Base-by-base conservation (phyloP, 108 stramenopile species). In the Cyclotella atomus region DNA sequence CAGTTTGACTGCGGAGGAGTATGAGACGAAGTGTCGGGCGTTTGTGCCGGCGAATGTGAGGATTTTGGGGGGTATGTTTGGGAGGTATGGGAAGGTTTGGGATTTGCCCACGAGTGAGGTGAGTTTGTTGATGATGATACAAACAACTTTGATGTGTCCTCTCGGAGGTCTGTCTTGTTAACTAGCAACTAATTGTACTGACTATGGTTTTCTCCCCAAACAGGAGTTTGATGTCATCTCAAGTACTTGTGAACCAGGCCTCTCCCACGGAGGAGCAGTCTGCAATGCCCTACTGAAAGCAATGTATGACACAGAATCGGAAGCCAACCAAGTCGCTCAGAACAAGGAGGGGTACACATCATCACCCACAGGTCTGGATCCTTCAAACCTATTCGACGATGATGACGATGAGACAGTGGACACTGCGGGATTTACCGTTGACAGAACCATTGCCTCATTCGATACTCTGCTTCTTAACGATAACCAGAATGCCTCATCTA, bases 251-350 rank as follows among this genome's bases (percentile, higher is more conserved):
- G 79, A 80, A 56, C 83, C 85, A 70, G 91, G 91, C 29, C 69
- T 89, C 67, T 90, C 89, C 25, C 89, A 90, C 76, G 94, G 94
- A 23, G 94, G 94, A 46, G 88, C 91, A 19, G 85, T 82, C 62
- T 73, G 82, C 65, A 95, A 92, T 65, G 84, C 90, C 44, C 81
- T 95, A 75, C 85, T 95, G 49, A 95, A 95, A 71, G 94, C 90
- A 7, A 77, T 95, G 35, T 95, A 95, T 65, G 94, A 95, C 70
- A 84, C 88, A 14, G 94, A 88, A 56, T 84, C 85, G 29, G 91
- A 88, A 50, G 80, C 64, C 52, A 73, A 68, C 44, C 59, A 73
- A 28, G 55, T 80, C 0, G 60, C n/a, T 10, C 60, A 61, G 23
- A 36, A 38, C 38, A 29, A 21, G 7, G 20, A 27, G 20, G 60